Conservation (phyloP, 2,329 filamentous ascomycete species). For the Monilinia fructigena region DNA sequence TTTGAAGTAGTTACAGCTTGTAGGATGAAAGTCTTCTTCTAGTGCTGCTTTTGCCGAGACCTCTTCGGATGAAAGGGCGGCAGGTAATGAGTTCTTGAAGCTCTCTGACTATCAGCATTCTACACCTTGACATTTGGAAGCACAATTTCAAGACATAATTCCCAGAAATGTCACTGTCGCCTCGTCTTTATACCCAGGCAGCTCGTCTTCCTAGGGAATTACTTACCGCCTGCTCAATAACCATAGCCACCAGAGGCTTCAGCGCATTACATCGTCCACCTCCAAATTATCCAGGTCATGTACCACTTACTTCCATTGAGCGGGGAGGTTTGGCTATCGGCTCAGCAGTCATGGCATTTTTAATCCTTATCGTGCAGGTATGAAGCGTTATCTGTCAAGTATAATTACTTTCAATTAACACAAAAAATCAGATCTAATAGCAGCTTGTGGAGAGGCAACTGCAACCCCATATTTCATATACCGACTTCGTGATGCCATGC, state of each 20-base stretch:
- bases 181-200: slow-evolving; percentile 28
- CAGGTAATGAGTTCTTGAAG: slow-evolving; percentile 5
- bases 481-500: slow-evolving; percentile 89
- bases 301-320: slow-evolving; percentile 79
- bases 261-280: slow-evolving; percentile 78
- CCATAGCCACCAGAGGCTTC: slow-evolving; percentile 52
- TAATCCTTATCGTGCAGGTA: slow-evolving; percentile 78
- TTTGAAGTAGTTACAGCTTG: not conserved
- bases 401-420: slow-evolving; percentile 8
- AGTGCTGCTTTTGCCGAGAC: slow-evolving; percentile 17
- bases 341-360: slow-evolving; percentile 63
- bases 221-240: slow-evolving; percentile 32
- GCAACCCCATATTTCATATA: slow-evolving; percentile 94
- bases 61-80: not conserved
- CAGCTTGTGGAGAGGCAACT: slow-evolving; percentile 89
- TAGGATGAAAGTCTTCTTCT: slow-evolving; percentile 1
- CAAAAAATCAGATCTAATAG: slow-evolving; percentile 72
- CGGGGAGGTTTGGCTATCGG: slow-evolving; percentile 68
- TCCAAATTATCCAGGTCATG: slow-evolving; percentile 61
- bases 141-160: not conserved
- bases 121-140: not conserved
- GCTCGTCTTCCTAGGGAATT: slow-evolving; percentile 34
- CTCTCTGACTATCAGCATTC: not conserved
- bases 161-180: slow-evolving; percentile 32
- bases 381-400: not conserved